Evolutionary conservation across 441 rosid genomes (phyloP).

Genomic region (Eutrema salsugineum): DNA sequence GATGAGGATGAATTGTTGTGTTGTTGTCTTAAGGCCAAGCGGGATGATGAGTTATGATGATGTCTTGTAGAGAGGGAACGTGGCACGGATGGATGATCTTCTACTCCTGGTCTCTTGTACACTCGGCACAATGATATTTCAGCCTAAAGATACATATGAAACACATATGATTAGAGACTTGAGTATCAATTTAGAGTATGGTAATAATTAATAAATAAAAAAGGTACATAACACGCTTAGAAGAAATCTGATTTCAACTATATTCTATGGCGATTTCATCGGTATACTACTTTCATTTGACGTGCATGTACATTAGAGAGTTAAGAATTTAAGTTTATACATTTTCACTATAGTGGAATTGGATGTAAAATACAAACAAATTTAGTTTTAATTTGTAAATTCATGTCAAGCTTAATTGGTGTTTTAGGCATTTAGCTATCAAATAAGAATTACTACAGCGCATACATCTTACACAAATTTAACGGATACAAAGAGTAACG

Average conservation of each 20-base stretch:
- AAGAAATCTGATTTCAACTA: neutral
- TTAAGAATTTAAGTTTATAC: neutral
- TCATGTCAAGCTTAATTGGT: neutral
- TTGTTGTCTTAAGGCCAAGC: constrained; percentile 28
- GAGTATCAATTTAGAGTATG: neutral
- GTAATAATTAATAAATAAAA: no score
- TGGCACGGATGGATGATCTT: constrained; percentile 90
- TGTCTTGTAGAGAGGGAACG: constrained; percentile 58
- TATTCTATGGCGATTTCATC: neutral
- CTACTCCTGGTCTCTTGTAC: constrained; percentile 94
- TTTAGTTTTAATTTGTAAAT: neutral
- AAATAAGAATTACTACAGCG: neutral
- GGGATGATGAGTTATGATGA: constrained; percentile 36
- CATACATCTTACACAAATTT: neutral
- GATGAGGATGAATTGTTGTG: constrained; percentile 25
- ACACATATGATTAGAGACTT: neutral
- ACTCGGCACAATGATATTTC: constrained; percentile 97
- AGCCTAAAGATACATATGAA: constrained; percentile 42
- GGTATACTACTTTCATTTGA: neutral
- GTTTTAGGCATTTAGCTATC: neutral
- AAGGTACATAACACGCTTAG: neutral
- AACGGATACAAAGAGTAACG: neutral
- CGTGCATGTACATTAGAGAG: neutral
- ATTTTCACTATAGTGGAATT: neutral
- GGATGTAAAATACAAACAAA: neutral